Conservation (phyloP, 352 stramenopile genomes). For the Thalassiosira ordinaria region DNA sequence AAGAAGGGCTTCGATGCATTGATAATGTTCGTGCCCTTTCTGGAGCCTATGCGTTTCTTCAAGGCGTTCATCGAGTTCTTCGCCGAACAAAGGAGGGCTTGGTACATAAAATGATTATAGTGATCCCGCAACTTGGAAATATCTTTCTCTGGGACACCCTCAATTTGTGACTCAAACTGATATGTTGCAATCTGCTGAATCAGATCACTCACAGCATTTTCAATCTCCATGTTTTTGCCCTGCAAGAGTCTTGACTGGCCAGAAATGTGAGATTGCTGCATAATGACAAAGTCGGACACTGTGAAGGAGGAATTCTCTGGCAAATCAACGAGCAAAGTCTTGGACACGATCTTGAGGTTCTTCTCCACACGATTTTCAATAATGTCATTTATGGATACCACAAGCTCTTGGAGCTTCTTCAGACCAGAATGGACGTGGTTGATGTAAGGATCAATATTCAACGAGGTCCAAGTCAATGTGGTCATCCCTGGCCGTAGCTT, state of each 20-base stretch:
- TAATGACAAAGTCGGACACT: constrained; percentile 97
- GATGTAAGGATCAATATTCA: constrained; percentile 99
- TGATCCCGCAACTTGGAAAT: constrained; percentile 96
- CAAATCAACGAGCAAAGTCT: constrained; percentile 96
- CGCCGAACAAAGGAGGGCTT: constrained; percentile 94
- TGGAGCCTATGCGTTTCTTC: constrained; percentile 96
- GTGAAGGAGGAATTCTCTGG: constrained; percentile 96
- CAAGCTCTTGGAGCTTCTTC: constrained; percentile 95
- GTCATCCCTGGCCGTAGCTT: constrained; percentile 98
- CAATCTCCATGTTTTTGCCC: constrained; percentile 98
- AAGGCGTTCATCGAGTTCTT: constrained; percentile 98
- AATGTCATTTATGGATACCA: constrained; percentile 99
- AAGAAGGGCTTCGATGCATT: constrained; percentile 96
- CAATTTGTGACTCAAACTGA: constrained; percentile 94
- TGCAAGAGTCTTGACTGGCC: constrained; percentile 91
- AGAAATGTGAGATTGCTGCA: constrained; percentile 95
- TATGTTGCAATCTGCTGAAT: constrained; percentile 96
- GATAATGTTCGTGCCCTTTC: constrained; percentile 89
- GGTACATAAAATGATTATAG: constrained; percentile 99
- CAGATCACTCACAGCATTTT: constrained; percentile 97
- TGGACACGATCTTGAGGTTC: constrained; percentile 97
- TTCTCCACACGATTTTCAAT: constrained; percentile 99
- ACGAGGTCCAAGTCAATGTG: constrained; percentile 98
- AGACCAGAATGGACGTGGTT: constrained; percentile 91
- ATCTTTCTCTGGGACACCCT: constrained; percentile 92